Evolutionary conservation across 176 grass and related monocot species (phyloP).

Genomic region (Musa troglodytarum): DNA sequence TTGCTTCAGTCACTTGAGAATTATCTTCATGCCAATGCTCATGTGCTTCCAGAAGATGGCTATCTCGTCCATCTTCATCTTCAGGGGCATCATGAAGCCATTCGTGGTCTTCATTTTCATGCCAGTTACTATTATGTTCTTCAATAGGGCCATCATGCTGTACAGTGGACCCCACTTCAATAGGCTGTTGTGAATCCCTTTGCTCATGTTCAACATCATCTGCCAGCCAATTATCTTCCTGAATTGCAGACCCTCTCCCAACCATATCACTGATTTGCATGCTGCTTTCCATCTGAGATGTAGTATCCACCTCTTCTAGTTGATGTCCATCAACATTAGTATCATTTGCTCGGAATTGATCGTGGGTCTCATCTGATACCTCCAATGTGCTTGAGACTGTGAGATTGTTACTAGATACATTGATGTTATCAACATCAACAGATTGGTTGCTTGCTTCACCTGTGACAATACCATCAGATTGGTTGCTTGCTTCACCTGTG

Average conservation of each 20-base stretch:
- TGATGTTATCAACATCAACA: not conserved
- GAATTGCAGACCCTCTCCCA: not conserved
- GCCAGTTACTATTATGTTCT: constrained; percentile 3
- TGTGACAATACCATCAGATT: constrained; percentile 4
- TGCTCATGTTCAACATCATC: not conserved
- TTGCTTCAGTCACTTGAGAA: constrained; percentile 33
- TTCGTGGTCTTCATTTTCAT: constrained; percentile 5
- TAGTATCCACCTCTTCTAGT: constrained; percentile 1
- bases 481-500: constrained; percentile 16
- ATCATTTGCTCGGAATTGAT: not conserved
- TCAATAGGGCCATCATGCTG: constrained; percentile 1
- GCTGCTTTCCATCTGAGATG: not conserved
- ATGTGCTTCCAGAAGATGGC: constrained; percentile 17
- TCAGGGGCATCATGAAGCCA: constrained; percentile 2
- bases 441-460: constrained; percentile 21
- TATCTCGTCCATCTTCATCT: constrained; percentile 37
- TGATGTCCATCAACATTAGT: not conserved
- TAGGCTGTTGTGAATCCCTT: constrained; percentile 2
- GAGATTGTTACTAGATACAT: not conserved
- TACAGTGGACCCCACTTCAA: not conserved
- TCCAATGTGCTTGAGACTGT: not conserved
- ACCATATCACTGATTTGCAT: not conserved
- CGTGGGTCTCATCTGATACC: not conserved
- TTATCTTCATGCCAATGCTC: constrained; percentile 56
- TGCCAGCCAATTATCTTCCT: not conserved